Base-by-base conservation (phyloP, 2,329 filamentous ascomycete species). In the Rhexocercosporidium sp. region DNA sequence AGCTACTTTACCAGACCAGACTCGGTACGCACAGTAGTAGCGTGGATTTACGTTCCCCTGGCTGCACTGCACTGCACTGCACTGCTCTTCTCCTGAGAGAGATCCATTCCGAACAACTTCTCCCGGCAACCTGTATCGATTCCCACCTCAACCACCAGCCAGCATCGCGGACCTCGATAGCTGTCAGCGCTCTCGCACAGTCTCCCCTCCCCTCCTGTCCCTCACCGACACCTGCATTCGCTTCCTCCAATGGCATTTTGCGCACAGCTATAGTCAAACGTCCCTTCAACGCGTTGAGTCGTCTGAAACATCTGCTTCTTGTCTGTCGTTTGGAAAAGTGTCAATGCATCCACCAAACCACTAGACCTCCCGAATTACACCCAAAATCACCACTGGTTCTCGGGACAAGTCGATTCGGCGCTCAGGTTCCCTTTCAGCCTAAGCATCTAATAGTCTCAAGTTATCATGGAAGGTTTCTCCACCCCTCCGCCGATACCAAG, bases 401-500 rank as follows among this genome's bases (percentile, higher is more conserved):
- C 37, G 63, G 67, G 57, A 64, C 53, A 56, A n/a, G 22, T 53
- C 47, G 37, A 37, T 60, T 47, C 54, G 61, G 65, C 60, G 60
- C 67, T 68, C 65, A 68, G 51, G 66, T 65, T 66, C 29, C 51
- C 34, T 51, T 64, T 62, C 59, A 56, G 67, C 59, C 70, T 67
- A 69, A 69, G 71, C 37, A 69, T 37, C 22, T 63, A 68, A 65
- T 54, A 69, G 25, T 62, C 62, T 41, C n/a, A 31, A 41, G 60
- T 64, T 49, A 61, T 61, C 31, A 76, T 76, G 75, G 73, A 72
- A 56, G 37, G 60, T 18, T 67, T 64, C 66, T 65, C 69, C 61
- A 69, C 71, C 62, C 74, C 75, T 68, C 76, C 75, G 47, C 72
- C 72, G 34, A 70, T 76, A 22, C 75, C 75, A 27, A 68, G 54